Evolutionary conservation across 495 filamentous ascomycete genomes (phyloP), one percentile per base, ranked within the genome.

Genomic region (Hypoxylon perforatum): DNA sequence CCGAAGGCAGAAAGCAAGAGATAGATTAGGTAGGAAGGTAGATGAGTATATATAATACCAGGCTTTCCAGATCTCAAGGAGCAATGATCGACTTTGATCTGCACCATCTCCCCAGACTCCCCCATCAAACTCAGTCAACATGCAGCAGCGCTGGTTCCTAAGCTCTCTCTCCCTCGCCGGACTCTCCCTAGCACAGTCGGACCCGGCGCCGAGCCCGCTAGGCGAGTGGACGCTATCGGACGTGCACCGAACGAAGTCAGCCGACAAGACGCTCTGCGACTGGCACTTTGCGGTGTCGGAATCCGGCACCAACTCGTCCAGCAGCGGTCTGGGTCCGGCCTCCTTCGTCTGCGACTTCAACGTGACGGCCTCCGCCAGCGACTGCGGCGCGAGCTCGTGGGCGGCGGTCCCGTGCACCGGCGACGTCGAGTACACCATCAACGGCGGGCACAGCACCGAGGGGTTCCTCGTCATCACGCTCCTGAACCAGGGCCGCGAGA

Each of bases 401-500:
- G 1, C 33, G 4, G 1, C 48, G 14, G 6, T 23, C 0, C 21
- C 57, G 11, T 75, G 72, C 52, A 44, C 11, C 12, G 45, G 60
- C 1, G 42, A 38, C 22, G 28, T 4, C 15, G 12, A 51, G 35
- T 65, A 63, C 28, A 15, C 21, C 1, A 42, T 77, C 53, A 72
- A 68, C 49, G 75, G 70, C 41, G 71, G 69, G 1, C 75, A 72
- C 44, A 57, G 57, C 56, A 23, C 19, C 22, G 6, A 25, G 17
- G 68, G 66, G 0, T 76, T 74, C 41, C 11, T 72, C 17, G 72
- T 70, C 4, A 45, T 79, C 3, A 63, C 70, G 5, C 45, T 73
- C 19, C 64, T 57, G 6, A 69, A 75, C 36, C 3, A n/a, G 2
- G 28, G 10, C 1, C 2, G 54, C 4, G 19, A 42, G 0, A 46